phyloP scores from a whole-genome alignment of 2,329 filamentous ascomycete genomes.

The Phaeosphaeriaceae sp. region DNA sequence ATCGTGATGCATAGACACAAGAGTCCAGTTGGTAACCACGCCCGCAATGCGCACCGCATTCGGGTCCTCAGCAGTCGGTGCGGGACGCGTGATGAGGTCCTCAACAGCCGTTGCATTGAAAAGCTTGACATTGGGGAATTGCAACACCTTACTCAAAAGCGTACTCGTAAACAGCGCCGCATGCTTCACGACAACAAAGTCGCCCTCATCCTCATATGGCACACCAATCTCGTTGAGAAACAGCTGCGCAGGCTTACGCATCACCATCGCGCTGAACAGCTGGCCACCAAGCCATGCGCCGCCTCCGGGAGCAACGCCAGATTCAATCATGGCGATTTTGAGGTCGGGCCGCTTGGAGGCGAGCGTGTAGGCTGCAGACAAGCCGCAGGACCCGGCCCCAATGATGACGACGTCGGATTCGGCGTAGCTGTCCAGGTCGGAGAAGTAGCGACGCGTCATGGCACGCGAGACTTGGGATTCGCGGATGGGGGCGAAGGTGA shows the following conservation, averaged over 20 bases:
- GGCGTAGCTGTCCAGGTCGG: slow-evolving; percentile 86
- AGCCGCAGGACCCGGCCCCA: slow-evolving; percentile 86
- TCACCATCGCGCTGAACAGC: slow-evolving; percentile 93
- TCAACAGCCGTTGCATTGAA: slow-evolving; percentile 95
- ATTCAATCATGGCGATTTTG: slow-evolving; percentile 90
- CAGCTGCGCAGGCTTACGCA: slow-evolving; percentile 88
- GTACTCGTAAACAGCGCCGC: slow-evolving; percentile 92
- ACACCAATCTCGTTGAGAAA: slow-evolving; percentile 85
- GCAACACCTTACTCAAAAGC: slow-evolving; percentile 80
- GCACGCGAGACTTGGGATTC: slow-evolving; percentile 92
- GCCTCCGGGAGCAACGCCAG: slow-evolving; percentile 81
- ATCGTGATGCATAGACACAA: slow-evolving; percentile 72
- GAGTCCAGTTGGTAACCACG: slow-evolving; percentile 95
- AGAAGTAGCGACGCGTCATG: slow-evolving; percentile 93
- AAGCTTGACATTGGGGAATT: slow-evolving; percentile 90
- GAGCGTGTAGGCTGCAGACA: slow-evolving; percentile 84
- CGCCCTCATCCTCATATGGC: slow-evolving; percentile 85
- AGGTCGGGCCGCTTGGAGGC: slow-evolving; percentile 85
- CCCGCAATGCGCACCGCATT: slow-evolving; percentile 77
- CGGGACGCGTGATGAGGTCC: slow-evolving; percentile 84
- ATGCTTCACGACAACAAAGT: slow-evolving; percentile 93
- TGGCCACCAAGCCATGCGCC: slow-evolving; percentile 94
- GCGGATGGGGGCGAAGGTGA: slow-evolving; percentile 85
- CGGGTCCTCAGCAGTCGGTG: slow-evolving; percentile 48
- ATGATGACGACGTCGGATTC: slow-evolving; percentile 95